Evolutionary conservation across 371 early-diverging fungal species (phyloP).

Genomic region (Nosema granulosis): DNA sequence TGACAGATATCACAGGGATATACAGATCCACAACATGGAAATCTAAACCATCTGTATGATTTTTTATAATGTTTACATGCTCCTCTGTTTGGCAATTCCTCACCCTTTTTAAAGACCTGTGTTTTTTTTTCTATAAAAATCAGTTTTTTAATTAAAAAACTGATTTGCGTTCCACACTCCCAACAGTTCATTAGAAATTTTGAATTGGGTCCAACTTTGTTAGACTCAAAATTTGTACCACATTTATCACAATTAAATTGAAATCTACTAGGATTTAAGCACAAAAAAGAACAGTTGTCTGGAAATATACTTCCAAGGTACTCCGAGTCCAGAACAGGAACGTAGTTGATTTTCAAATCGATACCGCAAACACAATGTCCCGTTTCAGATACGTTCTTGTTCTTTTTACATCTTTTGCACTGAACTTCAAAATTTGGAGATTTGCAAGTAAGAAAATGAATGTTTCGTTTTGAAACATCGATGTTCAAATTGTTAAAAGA

Average conservation of each 20-base stretch:
- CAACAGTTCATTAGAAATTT: slow-evolving; percentile 41
- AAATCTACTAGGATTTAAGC: slow-evolving; percentile 43
- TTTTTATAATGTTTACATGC: slow-evolving; percentile 83
- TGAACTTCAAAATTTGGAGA: slow-evolving; percentile 33
- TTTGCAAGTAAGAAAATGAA: slow-evolving; percentile 36
- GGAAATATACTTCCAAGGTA: slow-evolving; percentile 48
- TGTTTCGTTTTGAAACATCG: slow-evolving; percentile 31
- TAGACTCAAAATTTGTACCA: slow-evolving; percentile 44
- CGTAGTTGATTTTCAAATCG: slow-evolving; percentile 35
- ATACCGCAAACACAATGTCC: slow-evolving; percentile 38
- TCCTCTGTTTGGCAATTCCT: slow-evolving; percentile 69
- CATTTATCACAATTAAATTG: slow-evolving; percentile 52
- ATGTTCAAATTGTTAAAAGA: slow-evolving; percentile 28
- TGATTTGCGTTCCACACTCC: slow-evolving; percentile 71
- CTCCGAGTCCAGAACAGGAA: slow-evolving; percentile 28
- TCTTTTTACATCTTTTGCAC: slow-evolving; percentile 49
- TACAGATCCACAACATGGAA: slow-evolving; percentile 78
- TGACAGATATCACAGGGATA: slow-evolving; percentile 90
- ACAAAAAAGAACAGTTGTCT: slow-evolving; percentile 33
- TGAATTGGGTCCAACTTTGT: slow-evolving; percentile 6
- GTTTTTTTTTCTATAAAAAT: slow-evolving; percentile 68
- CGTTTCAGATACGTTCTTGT: not conserved
- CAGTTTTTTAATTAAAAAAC: slow-evolving; percentile 71
- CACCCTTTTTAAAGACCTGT: slow-evolving; percentile 60
- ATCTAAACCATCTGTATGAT: slow-evolving; percentile 86